phyloP scores from a whole-genome alignment of 2,329 filamentous ascomycete genomes.

The Diaporthe humulicola region DNA sequence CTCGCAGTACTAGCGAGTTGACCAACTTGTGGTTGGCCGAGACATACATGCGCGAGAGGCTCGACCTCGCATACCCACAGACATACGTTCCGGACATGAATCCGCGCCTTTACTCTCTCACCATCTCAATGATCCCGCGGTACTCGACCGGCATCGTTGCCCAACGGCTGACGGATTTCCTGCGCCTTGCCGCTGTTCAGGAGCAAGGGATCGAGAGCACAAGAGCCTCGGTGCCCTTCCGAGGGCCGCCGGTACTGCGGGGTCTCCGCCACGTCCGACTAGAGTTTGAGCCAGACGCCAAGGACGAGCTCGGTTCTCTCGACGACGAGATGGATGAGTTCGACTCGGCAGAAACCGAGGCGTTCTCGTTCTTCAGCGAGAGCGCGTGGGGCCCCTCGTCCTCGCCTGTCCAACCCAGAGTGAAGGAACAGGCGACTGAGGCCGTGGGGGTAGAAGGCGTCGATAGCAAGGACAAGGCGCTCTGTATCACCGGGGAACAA shows the following conservation, averaged over 20 bases:
- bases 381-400: constrained; percentile 45
- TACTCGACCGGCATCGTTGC: constrained; percentile 65
- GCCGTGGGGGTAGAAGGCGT: neutral
- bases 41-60: constrained; percentile 56
- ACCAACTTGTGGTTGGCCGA: constrained; percentile 59
- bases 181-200: constrained; percentile 62
- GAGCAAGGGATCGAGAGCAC: constrained; percentile 58
- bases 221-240: constrained; percentile 43
- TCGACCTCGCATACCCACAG: constrained; percentile 61
- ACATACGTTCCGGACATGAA: constrained; percentile 69
- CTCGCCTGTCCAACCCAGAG: constrained; percentile 27
- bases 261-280: constrained; percentile 68
- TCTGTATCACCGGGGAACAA: neutral
- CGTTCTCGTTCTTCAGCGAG: constrained; percentile 62
- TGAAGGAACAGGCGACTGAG: neutral
- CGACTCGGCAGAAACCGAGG: constrained; percentile 55
- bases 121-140: constrained; percentile 67
- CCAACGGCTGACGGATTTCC: constrained; percentile 60
- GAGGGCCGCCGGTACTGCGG: constrained; percentile 57
- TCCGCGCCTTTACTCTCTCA: constrained; percentile 65
- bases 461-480: neutral
- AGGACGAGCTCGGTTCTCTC: constrained; percentile 51
- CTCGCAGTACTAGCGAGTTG: constrained; percentile 53
- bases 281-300: constrained; percentile 64
- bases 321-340: constrained; percentile 49